Percentiles rank a stretch among this genome's conserved stretches.
phyloP scores from a whole-genome alignment of 176 grass and related monocot genomes.

The Triticum urartu region DNA sequence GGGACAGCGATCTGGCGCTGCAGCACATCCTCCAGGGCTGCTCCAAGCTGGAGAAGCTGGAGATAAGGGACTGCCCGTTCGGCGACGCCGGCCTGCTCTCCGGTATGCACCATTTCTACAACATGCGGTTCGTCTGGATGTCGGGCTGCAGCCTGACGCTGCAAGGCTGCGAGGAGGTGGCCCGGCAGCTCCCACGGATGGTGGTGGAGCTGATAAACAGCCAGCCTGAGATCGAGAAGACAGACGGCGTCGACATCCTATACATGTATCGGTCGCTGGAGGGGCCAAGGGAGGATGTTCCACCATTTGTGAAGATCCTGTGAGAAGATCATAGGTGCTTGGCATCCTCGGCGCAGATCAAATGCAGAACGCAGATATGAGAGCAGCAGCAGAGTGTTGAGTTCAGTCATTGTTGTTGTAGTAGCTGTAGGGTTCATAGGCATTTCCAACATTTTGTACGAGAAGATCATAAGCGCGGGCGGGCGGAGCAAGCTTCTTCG shows the following conservation, averaged over 20 bases:
- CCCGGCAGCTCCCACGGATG: conserved; percentile 59
- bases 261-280: conserved; percentile 97
- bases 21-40: conserved; percentile 80
- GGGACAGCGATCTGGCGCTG: conserved; percentile 61
- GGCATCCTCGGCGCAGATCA: not conserved
- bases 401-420: not conserved
- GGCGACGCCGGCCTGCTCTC: conserved; percentile 72
- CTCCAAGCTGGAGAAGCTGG: conserved; percentile 85
- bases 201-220: conserved; percentile 81
- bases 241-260: conserved; percentile 60
- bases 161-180: conserved; percentile 79
- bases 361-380: not conserved
- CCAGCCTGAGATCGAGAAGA: conserved; percentile 26
- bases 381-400: not conserved
- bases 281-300: conserved; percentile 76
- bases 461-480: conserved; percentile 21
- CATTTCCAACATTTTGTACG: conserved; percentile 14
- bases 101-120: conserved; percentile 81
- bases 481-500: conserved; percentile 33
- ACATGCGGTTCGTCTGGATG: conserved; percentile 96
- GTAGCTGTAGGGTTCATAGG: conserved; percentile 6
- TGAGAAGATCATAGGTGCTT: conserved; percentile 15
- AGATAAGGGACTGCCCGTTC: conserved; percentile 94
- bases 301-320: conserved; percentile 79
- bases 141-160: conserved; percentile 71